phyloP scores from a whole-genome alignment of 2,329 filamentous ascomycete species.

The Paecilomyces sp. region DNA sequence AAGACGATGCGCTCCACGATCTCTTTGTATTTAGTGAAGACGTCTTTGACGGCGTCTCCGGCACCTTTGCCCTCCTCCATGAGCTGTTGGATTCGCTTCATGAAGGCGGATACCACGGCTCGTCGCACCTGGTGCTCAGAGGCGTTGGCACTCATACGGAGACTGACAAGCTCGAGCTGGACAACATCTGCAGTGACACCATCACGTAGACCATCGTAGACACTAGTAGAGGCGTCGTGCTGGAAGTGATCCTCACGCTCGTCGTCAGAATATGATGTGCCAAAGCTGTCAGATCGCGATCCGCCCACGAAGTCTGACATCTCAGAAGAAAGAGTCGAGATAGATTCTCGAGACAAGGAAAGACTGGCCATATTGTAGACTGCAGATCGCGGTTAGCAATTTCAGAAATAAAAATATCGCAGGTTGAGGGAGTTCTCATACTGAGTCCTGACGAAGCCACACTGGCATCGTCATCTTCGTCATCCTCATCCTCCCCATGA shows the following conservation, averaged over 20 bases:
- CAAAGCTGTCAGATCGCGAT: slow-evolving; percentile 63
- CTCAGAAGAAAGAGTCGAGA: slow-evolving; percentile 57
- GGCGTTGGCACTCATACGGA: slow-evolving; percentile 86
- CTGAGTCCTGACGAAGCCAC: slow-evolving; percentile 42
- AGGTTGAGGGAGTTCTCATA: slow-evolving; percentile 9
- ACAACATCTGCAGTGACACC: slow-evolving; percentile 72
- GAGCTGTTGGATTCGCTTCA: slow-evolving; percentile 70
- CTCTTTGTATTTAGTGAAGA: slow-evolving; percentile 58
- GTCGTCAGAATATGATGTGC: slow-evolving; percentile 63
- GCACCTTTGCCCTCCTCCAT: slow-evolving; percentile 52
- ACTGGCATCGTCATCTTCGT: slow-evolving; percentile 58
- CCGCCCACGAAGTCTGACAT: slow-evolving; percentile 38
- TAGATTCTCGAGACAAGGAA: slow-evolving; percentile 45
- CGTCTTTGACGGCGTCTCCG: slow-evolving; percentile 56
- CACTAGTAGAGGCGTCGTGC: slow-evolving; percentile 73
- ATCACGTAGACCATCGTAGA: slow-evolving; percentile 76
- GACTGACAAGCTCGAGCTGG: slow-evolving; percentile 84
- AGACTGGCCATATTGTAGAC: slow-evolving; percentile 47
- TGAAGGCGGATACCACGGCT: slow-evolving; percentile 78
- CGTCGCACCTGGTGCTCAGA: slow-evolving; percentile 82
- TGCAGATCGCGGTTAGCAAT: slow-evolving; percentile 13
- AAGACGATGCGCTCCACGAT: slow-evolving; percentile 54
- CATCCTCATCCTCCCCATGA: slow-evolving; percentile 58
- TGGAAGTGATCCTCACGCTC: slow-evolving; percentile 64
- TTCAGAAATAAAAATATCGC: not conserved